Evolutionary conservation across 257 asterid genomes (phyloP), one percentile per base, ranked within the genome.

Genomic region (Solanum medicagineum): DNA sequence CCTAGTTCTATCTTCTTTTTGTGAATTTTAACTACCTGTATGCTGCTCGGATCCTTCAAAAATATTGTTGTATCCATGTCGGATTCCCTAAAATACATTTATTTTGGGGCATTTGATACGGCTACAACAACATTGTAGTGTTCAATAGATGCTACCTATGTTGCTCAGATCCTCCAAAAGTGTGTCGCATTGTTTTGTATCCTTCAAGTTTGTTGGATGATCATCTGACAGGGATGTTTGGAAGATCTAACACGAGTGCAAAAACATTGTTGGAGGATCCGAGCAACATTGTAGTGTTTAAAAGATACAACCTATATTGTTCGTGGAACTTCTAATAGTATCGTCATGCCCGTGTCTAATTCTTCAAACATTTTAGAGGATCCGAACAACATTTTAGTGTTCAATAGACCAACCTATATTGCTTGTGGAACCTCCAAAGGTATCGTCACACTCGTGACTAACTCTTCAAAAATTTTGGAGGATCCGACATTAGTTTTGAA

Each of bases 271-370:
- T 63, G 70, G 70, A 63, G 42, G 40, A 63, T 24, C 19, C 44
- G 11, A 26, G 73, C 11, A 65, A 10, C 44, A 26, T 65, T 65
- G 2, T 14, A 29, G 73, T 63, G 42, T 63, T 24, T 10, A 63
- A 24, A 22, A 62, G 44, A 26, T 7, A 0, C 16, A 26, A 3
- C 10, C 40, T 63, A 24, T 24, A 22, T 12, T 1, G 29, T 10
- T 24, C 70, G 9, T 56, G 63, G 19, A 63, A 22, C 19, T 40
- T 63, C 5, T 17, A 63, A 65, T 26, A 65, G 42, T 65, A 1
- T 26, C 6, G 73, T 65, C 0, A 4, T 7, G 15, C n/a, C 0
- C 19, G 0, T 13, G 45, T 29, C 20, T 15, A 15, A 29, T 65
- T 24, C 69, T 62, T 62, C 69, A 62, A 62, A 53, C 4, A 4